A percentile compares a stretch with the other conserved stretches of the same genome.
Conservation (phyloP, 108 stramenopile genomes). For the Chaetoceros tenuissimus region DNA sequence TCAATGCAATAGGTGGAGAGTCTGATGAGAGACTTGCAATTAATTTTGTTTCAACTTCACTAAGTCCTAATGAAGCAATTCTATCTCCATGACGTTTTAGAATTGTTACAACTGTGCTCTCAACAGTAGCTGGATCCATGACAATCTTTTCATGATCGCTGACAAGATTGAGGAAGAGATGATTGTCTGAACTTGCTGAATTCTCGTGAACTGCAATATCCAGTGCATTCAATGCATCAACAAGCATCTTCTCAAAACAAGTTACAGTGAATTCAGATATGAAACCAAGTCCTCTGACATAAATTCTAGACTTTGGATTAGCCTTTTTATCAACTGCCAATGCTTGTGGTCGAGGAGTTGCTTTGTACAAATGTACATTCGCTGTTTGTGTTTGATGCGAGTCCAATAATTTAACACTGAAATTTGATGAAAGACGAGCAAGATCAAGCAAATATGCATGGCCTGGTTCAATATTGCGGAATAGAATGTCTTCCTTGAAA, state of each 20-base stretch:
- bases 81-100: slow-evolving; percentile 79
- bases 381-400: slow-evolving; percentile 69
- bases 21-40: slow-evolving; percentile 68
- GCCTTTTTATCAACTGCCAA: slow-evolving; percentile 74
- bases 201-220: slow-evolving; percentile 49
- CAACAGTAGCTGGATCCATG: slow-evolving; percentile 78
- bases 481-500: slow-evolving; percentile 87
- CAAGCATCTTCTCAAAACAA: slow-evolving; percentile 85
- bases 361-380: slow-evolving; percentile 92
- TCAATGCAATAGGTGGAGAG: slow-evolving; percentile 81
- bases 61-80: slow-evolving; percentile 78
- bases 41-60: slow-evolving; percentile 89
- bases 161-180: slow-evolving; percentile 94
- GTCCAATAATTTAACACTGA: slow-evolving; percentile 71
- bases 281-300: slow-evolving; percentile 80
- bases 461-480: slow-evolving; percentile 91
- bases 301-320: slow-evolving; percentile 64
- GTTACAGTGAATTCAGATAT: slow-evolving; percentile 61
- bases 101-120: slow-evolving; percentile 79
- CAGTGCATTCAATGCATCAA: slow-evolving; percentile 90
- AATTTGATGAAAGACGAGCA: slow-evolving; percentile 78
- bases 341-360: slow-evolving; percentile 69
- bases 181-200: slow-evolving; percentile 61
- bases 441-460: slow-evolving; percentile 88
- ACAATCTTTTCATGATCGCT: slow-evolving; percentile 76